A percentile compares a stretch with the other conserved stretches of the same genome.
Conservation (phyloP, 2,329 filamentous ascomycete genomes). For the Mycogone perniciosa region DNA sequence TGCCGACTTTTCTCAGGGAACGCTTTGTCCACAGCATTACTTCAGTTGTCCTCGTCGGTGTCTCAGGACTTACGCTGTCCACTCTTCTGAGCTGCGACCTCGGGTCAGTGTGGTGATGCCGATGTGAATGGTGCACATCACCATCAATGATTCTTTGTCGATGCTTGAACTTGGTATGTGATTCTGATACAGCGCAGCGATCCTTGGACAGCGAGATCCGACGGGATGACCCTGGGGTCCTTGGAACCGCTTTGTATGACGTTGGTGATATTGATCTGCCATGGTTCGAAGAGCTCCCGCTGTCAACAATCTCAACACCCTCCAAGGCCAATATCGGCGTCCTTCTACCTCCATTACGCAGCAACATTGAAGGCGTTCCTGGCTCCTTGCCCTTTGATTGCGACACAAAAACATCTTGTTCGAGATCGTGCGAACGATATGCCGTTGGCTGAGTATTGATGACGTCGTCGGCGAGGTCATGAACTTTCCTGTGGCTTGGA, state of each 20-base stretch:
- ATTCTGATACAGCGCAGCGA: not conserved
- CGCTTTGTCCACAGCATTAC: not conserved
- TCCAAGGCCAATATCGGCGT: not conserved
- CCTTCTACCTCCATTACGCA: not conserved
- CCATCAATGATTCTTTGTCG: not conserved
- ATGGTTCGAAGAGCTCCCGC: not conserved
- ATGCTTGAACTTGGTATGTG: not conserved
- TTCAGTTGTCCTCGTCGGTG: not conserved
- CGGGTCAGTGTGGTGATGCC: not conserved
- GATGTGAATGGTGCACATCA: not conserved
- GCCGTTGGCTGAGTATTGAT: not conserved
- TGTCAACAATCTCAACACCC: not conserved
- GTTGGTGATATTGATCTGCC: not conserved
- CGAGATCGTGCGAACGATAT: not conserved
- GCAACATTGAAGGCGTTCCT: not conserved
- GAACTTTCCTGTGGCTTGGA: not conserved
- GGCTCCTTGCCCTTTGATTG: not conserved
- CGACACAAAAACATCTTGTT: conserved; percentile 2
- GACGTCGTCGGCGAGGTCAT: conserved; percentile 1
- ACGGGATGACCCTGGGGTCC: not conserved
- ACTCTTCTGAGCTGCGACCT: not conserved
- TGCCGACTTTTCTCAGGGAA: not conserved
- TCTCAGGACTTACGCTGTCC: not conserved
- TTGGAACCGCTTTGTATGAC: not conserved
- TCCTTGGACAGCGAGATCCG: not conserved